A percentile compares a stretch with the other conserved stretches of the same genome.
Evolutionary conservation across 441 rosid genomes (phyloP).

Genomic region (Sinapis alba): DNA sequence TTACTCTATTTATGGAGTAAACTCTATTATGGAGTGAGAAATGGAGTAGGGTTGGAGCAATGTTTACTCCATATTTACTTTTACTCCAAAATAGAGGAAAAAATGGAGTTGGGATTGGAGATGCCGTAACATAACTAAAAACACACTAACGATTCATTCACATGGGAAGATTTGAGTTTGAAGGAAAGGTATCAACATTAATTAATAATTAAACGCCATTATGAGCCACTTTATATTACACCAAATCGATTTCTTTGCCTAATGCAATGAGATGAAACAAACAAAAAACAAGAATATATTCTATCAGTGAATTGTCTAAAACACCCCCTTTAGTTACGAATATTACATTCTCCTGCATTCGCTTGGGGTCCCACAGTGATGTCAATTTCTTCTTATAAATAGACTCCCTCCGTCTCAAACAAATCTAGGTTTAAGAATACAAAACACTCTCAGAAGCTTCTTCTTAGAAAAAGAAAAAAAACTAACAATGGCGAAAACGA

Average conservation of each 20-base stretch:
- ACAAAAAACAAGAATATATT: constrained; percentile 15
- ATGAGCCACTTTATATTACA: constrained; percentile 14
- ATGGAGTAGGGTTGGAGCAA: too few relatives aligned
- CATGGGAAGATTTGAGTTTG: constrained; percentile 6
- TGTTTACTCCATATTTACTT: too few relatives aligned
- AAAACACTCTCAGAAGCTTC: constrained; percentile 12
- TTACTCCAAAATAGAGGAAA: too few relatives aligned
- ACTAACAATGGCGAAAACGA: constrained; percentile 30
- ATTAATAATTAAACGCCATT: not conserved
- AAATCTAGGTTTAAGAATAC: constrained; percentile 17
- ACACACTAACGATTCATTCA: not conserved
- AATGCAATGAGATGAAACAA: constrained; percentile 7
- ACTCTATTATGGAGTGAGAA: too few relatives aligned
- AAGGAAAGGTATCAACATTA: constrained; percentile 1
- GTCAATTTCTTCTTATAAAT: constrained; percentile 30
- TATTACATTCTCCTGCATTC: not conserved
- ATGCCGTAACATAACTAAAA: too few relatives aligned
- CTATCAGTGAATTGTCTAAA: not conserved
- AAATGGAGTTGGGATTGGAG: too few relatives aligned
- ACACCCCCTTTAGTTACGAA: not conserved
- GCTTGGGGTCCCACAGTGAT: constrained; percentile 13
- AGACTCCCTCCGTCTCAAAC: not conserved
- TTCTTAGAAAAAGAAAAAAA: not conserved
- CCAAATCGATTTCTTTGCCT: constrained; percentile 13
- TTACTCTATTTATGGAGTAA: too few relatives aligned